phyloP scores from a whole-genome alignment of 1,284 basidiomycete genomes.

The Apiotrichum akiyoshidainum region DNA sequence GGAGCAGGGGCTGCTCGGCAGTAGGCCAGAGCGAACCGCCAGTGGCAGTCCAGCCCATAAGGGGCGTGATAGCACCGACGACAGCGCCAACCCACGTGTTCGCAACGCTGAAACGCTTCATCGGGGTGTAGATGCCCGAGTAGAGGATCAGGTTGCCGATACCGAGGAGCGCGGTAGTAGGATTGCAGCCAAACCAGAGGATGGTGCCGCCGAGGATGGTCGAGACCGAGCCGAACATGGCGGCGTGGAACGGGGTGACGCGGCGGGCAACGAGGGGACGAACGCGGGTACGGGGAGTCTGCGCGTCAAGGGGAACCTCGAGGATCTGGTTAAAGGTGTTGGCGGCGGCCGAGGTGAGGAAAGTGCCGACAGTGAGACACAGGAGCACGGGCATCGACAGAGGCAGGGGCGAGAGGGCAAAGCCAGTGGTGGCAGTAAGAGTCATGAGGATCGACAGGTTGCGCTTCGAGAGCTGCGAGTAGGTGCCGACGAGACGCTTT shows the following conservation, averaged over 20 bases:
- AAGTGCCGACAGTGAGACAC: slow-evolving; percentile 82
- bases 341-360: slow-evolving; percentile 86
- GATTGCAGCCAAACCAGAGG: slow-evolving; percentile 81
- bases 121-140: slow-evolving; percentile 85
- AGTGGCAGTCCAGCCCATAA: slow-evolving; percentile 98
- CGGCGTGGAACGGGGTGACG: slow-evolving; percentile 79
- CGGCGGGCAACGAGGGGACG: slow-evolving; percentile 83
- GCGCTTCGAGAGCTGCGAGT: slow-evolving; percentile 81
- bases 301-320: slow-evolving; percentile 93
- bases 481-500: slow-evolving; percentile 62
- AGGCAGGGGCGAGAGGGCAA: slow-evolving; percentile 85
- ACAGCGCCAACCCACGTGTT: slow-evolving; percentile 96
- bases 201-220: slow-evolving; percentile 74
- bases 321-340: slow-evolving; percentile 94
- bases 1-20: slow-evolving; percentile 56
- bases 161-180: slow-evolving; percentile 79
- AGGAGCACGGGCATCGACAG: slow-evolving; percentile 77
- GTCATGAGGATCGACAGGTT: slow-evolving; percentile 84
- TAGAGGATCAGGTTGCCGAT: slow-evolving; percentile 84
- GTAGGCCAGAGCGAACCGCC: slow-evolving; percentile 74
- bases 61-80: slow-evolving; percentile 86
- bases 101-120: slow-evolving; percentile 82
- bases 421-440: slow-evolving; percentile 86
- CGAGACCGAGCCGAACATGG: slow-evolving; percentile 70
- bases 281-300: slow-evolving; percentile 87